Evolutionary conservation across 2,329 filamentous ascomycete genomes (phyloP), one percentile per base, ranked within the genome.

Genomic region (Ascomycota sp.): DNA sequence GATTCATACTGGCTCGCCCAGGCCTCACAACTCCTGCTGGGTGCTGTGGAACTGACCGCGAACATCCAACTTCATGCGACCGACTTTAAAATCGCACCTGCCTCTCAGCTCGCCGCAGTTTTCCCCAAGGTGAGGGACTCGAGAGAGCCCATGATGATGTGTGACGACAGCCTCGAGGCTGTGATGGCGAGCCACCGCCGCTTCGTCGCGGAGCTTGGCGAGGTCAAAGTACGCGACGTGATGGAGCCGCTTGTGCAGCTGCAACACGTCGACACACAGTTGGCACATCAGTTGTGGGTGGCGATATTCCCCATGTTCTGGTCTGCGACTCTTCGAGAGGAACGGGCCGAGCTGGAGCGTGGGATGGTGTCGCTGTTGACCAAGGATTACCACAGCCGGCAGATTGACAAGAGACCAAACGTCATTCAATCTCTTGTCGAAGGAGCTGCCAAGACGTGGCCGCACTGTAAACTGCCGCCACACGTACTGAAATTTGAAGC

Each of bases 1-100:
- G 89, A 98, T 44, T 92, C 81, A 1, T 99, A 92, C 58, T 99
- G 91, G 91, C 62, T 99, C 33, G 76, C 83, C 29, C 89, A 99
- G 54, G 86, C 91, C 27, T 83, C 83, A 12, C 89, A 98, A 47
- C 64, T 98, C 29, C 70, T 99, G 36, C 71, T 98, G 41, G 84
- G 89, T 11, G 84, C 81, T 6, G 68, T 95, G 30, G 89, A 98
- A 50, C 76, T 81, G 63, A 81, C 78, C 42, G 67, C 68, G n/a
- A 64, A 68, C 10, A 70, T 82, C 25, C 77, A 82, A 43, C 62
- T 98, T 34, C 75, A 93, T 43, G 51, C 65, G 0, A 81, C 91
- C 9, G 89, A 98, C 52, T 86, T 92, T 56, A 77, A 70, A 36
- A 66, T 81, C 7, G 68, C 81, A 41, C 70, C 80, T 1, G 62